A percentile compares a stretch with the other conserved stretches of the same genome.
These are phyloP conservation scores for Candida succiphila DNA, from an alignment of 805 yeast genomes.

Conservation along the genomic window DNA sequence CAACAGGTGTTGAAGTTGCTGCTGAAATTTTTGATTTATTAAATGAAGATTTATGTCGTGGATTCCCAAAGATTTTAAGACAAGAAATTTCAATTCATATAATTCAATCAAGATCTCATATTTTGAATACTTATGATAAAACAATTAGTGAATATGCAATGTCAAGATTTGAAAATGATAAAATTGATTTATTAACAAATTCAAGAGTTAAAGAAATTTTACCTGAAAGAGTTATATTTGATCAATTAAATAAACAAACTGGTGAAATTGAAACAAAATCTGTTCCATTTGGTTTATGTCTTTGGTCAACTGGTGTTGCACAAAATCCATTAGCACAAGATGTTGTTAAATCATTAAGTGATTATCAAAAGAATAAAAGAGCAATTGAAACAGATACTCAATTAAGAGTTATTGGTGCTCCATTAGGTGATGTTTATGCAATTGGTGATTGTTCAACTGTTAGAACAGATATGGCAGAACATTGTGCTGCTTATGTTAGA, in stretches of 20 bases:
- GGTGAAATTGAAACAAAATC: constrained; percentile 35
- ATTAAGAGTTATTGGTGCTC: constrained; percentile 58
- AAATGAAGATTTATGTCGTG: constrained; percentile 50
- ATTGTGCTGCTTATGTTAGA: constrained; percentile 41
- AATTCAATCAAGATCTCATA: constrained; percentile 59
- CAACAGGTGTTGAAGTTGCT: constrained; percentile 68
- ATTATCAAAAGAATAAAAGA: constrained; percentile 46
- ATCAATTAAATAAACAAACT: constrained; percentile 35
- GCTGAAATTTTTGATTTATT: constrained; percentile 60
- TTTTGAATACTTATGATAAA: constrained; percentile 60
- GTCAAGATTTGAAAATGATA: constrained; percentile 51
- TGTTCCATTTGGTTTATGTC: constrained; percentile 56
- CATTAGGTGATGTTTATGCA: constrained; percentile 58
- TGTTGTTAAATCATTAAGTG: constrained; percentile 37
- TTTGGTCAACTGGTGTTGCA: constrained; percentile 74
- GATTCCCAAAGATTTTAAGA: constrained; percentile 50
- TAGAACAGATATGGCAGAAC: constrained; percentile 47
- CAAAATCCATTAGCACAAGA: constrained; percentile 52
- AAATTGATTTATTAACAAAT: constrained; percentile 52
- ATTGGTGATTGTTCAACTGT: constrained; percentile 67
- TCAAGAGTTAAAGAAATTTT: constrained; percentile 52
- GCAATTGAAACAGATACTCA: constrained; percentile 77
- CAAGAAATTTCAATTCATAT: constrained; percentile 59
- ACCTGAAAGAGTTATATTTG: constrained; percentile 48
- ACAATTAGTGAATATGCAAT: constrained; percentile 56